These are phyloP conservation scores for Plantago major DNA, from an alignment of 257 asterid genomes.

Conservation along the genomic window DNA sequence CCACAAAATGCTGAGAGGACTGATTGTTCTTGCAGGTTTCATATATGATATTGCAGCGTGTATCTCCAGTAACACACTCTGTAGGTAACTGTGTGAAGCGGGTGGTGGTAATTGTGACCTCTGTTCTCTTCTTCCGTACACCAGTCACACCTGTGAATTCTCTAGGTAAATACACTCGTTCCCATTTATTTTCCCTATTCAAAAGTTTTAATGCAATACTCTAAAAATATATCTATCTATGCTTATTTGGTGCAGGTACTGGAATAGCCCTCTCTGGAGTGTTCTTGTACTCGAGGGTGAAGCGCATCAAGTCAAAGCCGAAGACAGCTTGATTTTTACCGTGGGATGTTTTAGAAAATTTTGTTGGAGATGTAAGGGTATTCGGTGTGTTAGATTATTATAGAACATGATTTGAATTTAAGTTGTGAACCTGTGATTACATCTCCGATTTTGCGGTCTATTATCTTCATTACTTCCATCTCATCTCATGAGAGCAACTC, in stretches of 20 bases:
- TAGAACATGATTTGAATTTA: too few species aligned
- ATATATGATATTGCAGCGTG: slow-evolving; percentile 95
- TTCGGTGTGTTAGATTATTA: too few species aligned
- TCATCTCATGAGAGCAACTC: too few species aligned
- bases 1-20: slow-evolving; percentile 20
- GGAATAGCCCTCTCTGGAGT: slow-evolving; percentile 81
- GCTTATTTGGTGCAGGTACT: slow-evolving; percentile 43
- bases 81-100: slow-evolving; percentile 98
- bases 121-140: slow-evolving; percentile 89
- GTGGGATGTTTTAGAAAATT: too few species aligned
- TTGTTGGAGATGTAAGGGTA: too few species aligned
- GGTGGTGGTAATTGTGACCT: slow-evolving; percentile 88
- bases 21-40: slow-evolving; percentile 63
- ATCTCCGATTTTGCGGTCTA: too few species aligned
- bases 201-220: neutral
- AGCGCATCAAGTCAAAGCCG: slow-evolving; percentile 46
- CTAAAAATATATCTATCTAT: neutral
- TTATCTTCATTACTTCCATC: too few species aligned
- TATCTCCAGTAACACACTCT: slow-evolving; percentile 94
- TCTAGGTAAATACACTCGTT: slow-evolving; percentile 41
- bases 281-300: slow-evolving; percentile 74
- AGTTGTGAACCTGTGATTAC: too few species aligned
- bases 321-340: slow-evolving; percentile 32
- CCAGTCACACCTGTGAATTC: slow-evolving; percentile 79
- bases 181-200: neutral